Percentiles rank a stretch among this genome's conserved stretches.
phyloP scores from a whole-genome alignment of 2,329 filamentous ascomycete genomes.

The Aspergillus sp. region DNA sequence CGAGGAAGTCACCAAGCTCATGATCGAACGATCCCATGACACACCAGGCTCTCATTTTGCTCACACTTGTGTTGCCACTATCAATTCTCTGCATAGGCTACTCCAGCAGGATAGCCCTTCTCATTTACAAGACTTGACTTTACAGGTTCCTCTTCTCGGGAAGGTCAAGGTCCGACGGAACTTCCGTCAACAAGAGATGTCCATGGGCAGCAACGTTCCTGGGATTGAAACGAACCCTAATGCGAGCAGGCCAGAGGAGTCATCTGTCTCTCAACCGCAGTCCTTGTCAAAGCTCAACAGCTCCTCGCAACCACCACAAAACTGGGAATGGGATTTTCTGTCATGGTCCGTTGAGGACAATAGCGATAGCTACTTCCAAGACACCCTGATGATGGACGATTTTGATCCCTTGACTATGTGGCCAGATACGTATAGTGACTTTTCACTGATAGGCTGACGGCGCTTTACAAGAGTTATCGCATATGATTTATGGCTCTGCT shows the following conservation, averaged over 20 bases:
- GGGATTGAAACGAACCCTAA: not conserved
- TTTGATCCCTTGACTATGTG: constrained; percentile 26
- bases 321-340: constrained; percentile 3
- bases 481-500: too few species aligned
- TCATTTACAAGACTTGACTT: constrained; percentile 6
- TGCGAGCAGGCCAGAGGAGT: not conserved
- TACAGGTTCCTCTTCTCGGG: constrained; percentile 18
- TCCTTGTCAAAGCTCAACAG: not conserved
- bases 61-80: constrained; percentile 4
- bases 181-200: not conserved
- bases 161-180: constrained; percentile 20
- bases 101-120: constrained; percentile 9
- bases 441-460: not conserved
- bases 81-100: constrained; percentile 12
- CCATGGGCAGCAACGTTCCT: not conserved
- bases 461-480: not conserved
- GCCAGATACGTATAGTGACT: not conserved
- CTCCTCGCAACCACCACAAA: not conserved
- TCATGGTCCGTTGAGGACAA: constrained; percentile 12
- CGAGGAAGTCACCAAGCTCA: constrained; percentile 7
- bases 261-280: not conserved
- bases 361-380: not conserved
- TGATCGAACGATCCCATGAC: constrained; percentile 10
- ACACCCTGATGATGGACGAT: not conserved
- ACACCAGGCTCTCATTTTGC: constrained; percentile 9